Evolutionary conservation across 345 rosid species (phyloP).

Genomic region (Moricandia moricandioides): DNA sequence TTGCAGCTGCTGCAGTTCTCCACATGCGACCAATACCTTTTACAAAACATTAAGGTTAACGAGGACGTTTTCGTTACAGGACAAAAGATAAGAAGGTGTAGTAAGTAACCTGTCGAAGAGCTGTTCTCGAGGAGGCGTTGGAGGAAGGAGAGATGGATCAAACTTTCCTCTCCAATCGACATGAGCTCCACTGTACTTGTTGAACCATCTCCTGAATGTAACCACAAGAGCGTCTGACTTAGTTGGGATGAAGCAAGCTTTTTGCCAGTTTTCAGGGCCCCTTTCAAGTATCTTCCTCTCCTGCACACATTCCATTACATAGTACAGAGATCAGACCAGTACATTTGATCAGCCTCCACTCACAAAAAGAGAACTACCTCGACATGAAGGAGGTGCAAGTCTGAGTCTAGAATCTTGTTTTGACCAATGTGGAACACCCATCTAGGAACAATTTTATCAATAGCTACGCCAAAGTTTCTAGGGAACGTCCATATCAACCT

Average conservation of each 20-base stretch:
- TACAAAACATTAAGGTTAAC: background rate
- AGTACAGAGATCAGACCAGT: conserved; percentile 2
- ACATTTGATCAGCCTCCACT: background rate
- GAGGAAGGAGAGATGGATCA: conserved; percentile 66
- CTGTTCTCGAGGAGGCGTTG: conserved; percentile 70
- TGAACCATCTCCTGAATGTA: conserved; percentile 76
- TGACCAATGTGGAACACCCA: conserved; percentile 83
- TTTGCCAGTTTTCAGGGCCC: conserved; percentile 77
- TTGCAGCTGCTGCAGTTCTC: conserved; percentile 81
- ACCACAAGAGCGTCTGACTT: conserved; percentile 72
- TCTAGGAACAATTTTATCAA: conserved; percentile 72
- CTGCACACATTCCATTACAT: conserved; percentile 32
- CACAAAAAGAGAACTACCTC: conserved; percentile 50
- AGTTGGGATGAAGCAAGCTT: conserved; percentile 78
- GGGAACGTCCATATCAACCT: conserved; percentile 86
- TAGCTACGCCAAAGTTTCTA: conserved; percentile 61
- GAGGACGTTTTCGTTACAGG: background rate
- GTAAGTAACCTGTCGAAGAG: conserved; percentile 68
- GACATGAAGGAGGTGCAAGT: conserved; percentile 78
- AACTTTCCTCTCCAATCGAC: conserved; percentile 76
- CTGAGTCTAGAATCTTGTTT: conserved; percentile 83
- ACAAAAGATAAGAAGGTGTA: background rate
- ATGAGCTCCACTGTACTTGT: conserved; percentile 58
- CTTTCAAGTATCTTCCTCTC: conserved; percentile 77
- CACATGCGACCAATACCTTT: conserved; percentile 83